Conservation (phyloP, 148 eudicot species). For the Tetragonia tetragonoides region DNA sequence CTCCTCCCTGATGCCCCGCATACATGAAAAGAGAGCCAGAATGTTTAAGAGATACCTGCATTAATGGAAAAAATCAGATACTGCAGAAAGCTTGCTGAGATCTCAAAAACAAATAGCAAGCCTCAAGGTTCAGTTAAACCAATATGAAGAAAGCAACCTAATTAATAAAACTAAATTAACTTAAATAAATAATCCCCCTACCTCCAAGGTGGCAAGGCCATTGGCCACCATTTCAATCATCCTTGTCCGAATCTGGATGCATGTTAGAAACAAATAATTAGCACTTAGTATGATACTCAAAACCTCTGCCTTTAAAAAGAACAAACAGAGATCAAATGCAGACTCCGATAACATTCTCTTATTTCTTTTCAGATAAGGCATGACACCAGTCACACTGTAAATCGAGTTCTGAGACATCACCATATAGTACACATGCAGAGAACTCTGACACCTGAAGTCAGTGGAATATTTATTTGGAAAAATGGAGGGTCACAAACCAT, state of each 20-base stretch:
- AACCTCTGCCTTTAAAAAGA: not conserved
- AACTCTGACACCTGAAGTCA: too few species aligned
- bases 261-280: slow-evolving; percentile 1
- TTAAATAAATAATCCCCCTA: slow-evolving; percentile 20
- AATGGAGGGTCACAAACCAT: too few species aligned
- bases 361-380: too few species aligned
- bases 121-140: not conserved
- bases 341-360: too few species aligned
- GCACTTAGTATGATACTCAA: not conserved
- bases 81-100: not conserved
- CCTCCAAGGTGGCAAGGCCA: slow-evolving; percentile 90
- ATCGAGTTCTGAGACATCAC: too few species aligned
- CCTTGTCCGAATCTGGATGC: slow-evolving; percentile 69
- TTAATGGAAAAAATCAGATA: not conserved
- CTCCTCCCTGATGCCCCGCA: slow-evolving; percentile 97
- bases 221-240: slow-evolving; percentile 92
- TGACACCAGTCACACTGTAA: too few species aligned
- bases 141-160: not conserved
- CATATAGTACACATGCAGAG: too few species aligned
- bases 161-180: not conserved
- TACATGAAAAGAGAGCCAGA: slow-evolving; percentile 99
- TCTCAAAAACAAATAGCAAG: not conserved
- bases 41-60: slow-evolving; percentile 95
- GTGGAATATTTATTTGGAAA: too few species aligned
- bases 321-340: not conserved